A percentile compares a stretch with the other conserved stretches of the same genome.
These are phyloP conservation scores for Fistulifera solaris DNA, from an alignment of 108 stramenopile genomes.

Conservation along the genomic window DNA sequence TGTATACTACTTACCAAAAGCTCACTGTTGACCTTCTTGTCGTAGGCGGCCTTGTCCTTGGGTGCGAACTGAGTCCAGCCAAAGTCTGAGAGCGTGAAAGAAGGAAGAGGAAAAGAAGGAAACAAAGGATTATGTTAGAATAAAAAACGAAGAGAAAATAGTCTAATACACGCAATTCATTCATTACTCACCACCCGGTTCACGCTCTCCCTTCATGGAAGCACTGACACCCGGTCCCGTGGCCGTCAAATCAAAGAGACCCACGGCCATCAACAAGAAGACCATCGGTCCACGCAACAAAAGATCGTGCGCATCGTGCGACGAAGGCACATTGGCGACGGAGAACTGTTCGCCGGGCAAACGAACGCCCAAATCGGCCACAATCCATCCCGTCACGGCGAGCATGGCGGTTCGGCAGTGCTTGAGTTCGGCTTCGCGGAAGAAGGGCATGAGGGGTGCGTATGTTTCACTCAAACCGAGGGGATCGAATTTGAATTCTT, in stretches of 20 bases:
- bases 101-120: neutral
- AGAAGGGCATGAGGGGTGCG: slow-evolving; percentile 49
- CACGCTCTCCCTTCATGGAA: slow-evolving; percentile 63
- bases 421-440: slow-evolving; percentile 83
- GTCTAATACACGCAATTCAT: neutral
- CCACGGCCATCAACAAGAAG: slow-evolving; percentile 63
- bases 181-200: slow-evolving; percentile 43
- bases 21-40: slow-evolving; percentile 40
- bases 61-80: slow-evolving; percentile 51
- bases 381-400: slow-evolving; percentile 75
- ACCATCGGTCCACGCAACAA: slow-evolving; percentile 65
- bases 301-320: slow-evolving; percentile 67
- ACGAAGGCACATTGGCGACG: slow-evolving; percentile 71
- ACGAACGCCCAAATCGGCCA: slow-evolving; percentile 67
- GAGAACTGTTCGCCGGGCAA: slow-evolving; percentile 79
- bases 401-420: slow-evolving; percentile 89
- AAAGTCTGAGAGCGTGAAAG: slow-evolving; percentile 19
- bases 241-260: slow-evolving; percentile 51
- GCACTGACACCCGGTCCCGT: slow-evolving; percentile 45
- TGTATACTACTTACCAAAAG: slow-evolving; percentile 10
- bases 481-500: slow-evolving; percentile 56
- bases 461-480: slow-evolving; percentile 56
- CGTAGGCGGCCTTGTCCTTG: slow-evolving; percentile 24
- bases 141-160: too few relatives aligned
- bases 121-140: too few relatives aligned